phyloP scores from a whole-genome alignment of 176 grass and related monocot genomes.

The Musa schizocarpa region DNA sequence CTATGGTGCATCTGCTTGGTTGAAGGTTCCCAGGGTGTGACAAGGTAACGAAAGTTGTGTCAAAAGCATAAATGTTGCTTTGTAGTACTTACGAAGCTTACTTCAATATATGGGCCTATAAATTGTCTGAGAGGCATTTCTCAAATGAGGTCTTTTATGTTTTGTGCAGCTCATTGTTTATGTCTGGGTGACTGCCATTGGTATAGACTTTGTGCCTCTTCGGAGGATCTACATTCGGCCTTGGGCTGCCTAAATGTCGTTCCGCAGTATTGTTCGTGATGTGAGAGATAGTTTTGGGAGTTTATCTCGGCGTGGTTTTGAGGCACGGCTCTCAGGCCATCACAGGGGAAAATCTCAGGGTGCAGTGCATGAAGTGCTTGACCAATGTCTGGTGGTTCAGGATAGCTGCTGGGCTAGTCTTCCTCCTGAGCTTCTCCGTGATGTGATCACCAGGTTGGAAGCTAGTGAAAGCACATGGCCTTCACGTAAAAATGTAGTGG shows the following conservation, averaged over 20 bases:
- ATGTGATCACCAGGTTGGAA: conserved; percentile 67
- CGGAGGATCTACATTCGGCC: not conserved
- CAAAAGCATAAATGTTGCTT: not conserved
- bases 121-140: not conserved
- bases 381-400: conserved; percentile 39
- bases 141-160: not conserved
- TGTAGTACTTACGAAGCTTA: not conserved
- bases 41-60: not conserved
- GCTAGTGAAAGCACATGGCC: conserved; percentile 57
- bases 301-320: conserved; percentile 53
- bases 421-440: conserved; percentile 61
- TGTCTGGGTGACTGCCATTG: not conserved
- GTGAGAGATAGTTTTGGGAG: conserved; percentile 60
- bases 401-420: conserved; percentile 51
- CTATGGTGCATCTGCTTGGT: not conserved
- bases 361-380: conserved; percentile 51
- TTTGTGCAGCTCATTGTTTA: conserved; percentile 2
- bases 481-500: conserved; percentile 55
- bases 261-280: conserved; percentile 50
- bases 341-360: conserved; percentile 54
- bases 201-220: not conserved
- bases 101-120: not conserved
- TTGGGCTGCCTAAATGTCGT: conserved; percentile 39
- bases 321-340: conserved; percentile 38
- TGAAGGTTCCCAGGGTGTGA: not conserved